phyloP scores from a whole-genome alignment of 2,329 filamentous ascomycete genomes.

The Mycosphaerella arachidis region DNA sequence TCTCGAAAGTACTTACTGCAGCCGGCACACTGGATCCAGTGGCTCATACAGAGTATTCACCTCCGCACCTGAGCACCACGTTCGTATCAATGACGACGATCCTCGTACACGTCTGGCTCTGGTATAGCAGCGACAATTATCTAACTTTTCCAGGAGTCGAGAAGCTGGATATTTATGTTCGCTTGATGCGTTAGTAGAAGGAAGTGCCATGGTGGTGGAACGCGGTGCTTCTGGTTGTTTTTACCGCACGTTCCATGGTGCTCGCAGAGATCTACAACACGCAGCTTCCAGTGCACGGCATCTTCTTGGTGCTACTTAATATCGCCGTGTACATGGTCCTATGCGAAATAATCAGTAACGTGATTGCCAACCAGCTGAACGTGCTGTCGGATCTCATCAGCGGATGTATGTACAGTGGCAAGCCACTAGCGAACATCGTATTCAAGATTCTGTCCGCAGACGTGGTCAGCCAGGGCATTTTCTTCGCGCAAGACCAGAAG shows the following conservation, averaged over 20 bases:
- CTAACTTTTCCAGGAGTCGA: conserved; percentile 22
- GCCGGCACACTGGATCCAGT: conserved; percentile 23
- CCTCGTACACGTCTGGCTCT: conserved; percentile 35
- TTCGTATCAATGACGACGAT: conserved; percentile 37
- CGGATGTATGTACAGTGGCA: conserved; percentile 45
- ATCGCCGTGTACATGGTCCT: conserved; percentile 81
- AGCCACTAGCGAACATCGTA: conserved; percentile 35
- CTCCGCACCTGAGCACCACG: conserved; percentile 36
- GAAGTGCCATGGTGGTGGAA: conserved; percentile 75
- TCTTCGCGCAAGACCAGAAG: conserved; percentile 34
- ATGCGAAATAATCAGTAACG: conserved; percentile 85
- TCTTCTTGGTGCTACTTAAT: conserved; percentile 72
- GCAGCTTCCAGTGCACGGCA: conserved; percentile 69
- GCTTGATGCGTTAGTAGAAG: conserved; percentile 76
- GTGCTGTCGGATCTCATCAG: conserved; percentile 47
- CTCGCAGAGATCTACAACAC: conserved; percentile 27
- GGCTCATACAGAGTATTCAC: conserved; percentile 40
- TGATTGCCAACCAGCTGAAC: conserved; percentile 42
- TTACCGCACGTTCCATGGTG: conserved; percentile 26
- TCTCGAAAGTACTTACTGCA: conserved; percentile 66
- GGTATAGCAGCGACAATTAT: conserved; percentile 36
- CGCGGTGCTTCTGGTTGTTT: conserved; percentile 21
- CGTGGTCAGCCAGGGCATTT: conserved; percentile 30
- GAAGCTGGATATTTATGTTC: conserved; percentile 54
- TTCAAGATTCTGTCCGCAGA: conserved; percentile 32